Percentiles rank a stretch among this genome's conserved stretches.
phyloP scores from a whole-genome alignment of 306 rosid genomes.

The Cicer chorassanicum region DNA sequence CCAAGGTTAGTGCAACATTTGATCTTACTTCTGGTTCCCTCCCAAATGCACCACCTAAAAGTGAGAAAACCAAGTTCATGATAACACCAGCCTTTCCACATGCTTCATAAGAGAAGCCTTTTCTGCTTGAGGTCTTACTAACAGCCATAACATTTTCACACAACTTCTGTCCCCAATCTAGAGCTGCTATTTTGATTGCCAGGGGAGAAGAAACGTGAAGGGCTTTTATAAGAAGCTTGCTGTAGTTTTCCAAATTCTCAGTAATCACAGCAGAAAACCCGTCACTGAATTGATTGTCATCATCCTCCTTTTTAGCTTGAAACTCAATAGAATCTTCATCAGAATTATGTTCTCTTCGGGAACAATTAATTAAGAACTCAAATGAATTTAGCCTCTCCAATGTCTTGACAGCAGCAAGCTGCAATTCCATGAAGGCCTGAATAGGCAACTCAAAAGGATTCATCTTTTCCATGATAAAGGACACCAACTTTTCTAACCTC shows the following conservation, averaged over 20 bases:
- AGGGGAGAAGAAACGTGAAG: slow-evolving; percentile 78
- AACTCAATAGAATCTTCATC: slow-evolving; percentile 47
- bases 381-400: slow-evolving; percentile 68
- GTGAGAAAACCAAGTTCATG: slow-evolving; percentile 66
- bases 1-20: slow-evolving; percentile 73
- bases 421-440: slow-evolving; percentile 73
- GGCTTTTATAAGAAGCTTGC: slow-evolving; percentile 61
- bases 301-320: slow-evolving; percentile 45
- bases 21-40: slow-evolving; percentile 86
- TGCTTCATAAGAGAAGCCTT: slow-evolving; percentile 54
- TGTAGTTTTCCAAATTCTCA: slow-evolving; percentile 70
- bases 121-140: slow-evolving; percentile 49
- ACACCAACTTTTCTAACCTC: slow-evolving; percentile 67
- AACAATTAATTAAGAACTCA: slow-evolving; percentile 69
- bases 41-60: slow-evolving; percentile 75
- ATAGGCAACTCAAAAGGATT: slow-evolving; percentile 77
- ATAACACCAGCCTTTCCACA: slow-evolving; percentile 56
- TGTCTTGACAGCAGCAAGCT: slow-evolving; percentile 65
- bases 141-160: slow-evolving; percentile 71
- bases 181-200: slow-evolving; percentile 69
- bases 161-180: slow-evolving; percentile 73
- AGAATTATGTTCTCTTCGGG: slow-evolving; percentile 50
- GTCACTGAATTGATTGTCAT: slow-evolving; percentile 44
- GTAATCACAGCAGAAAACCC: slow-evolving; percentile 53
- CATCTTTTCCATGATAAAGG: slow-evolving; percentile 63